Base-by-base conservation (phyloP, 352 stramenopile genomes). In the Stramenopiles sp. region DNA sequence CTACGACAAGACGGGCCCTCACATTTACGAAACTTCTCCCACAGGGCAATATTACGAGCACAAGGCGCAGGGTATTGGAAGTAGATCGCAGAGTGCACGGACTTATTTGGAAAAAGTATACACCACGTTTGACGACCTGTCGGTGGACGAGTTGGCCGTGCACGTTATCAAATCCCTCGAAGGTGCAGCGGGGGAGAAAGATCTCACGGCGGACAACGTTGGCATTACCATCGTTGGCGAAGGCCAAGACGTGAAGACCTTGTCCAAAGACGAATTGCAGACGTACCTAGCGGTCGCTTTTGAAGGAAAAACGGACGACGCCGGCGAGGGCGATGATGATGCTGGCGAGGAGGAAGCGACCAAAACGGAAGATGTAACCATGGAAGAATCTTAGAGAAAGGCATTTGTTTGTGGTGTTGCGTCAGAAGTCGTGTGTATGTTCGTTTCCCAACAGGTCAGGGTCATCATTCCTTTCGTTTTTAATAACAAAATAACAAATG, bases 71-170 rank as follows among this genome's bases (percentile, higher is more conserved):
- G 94, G 94, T 76, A 98, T 99, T 85, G 95, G 95, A 37, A 89
- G 94, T 6, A 83, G 95, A 43, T 95, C 89, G 76, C 94, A 99
- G 84, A 94, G 88, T 68, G 94, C 93, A 43, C 90, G 94, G 79
- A 99, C 95, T 75, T 98, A 99, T 82, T 85, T 99, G 49, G 95
- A 98, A 84, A 98, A 98, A 83, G 90, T 98, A 83, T 95, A 94
- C 78, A 88, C 97, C 74, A 89, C 78, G 68, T 98, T 98, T 79
- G 77, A 81, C 0, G 77, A 80, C 74, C 74, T 74, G 6, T 4
- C 48, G 73, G 49, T 71, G 77, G 94, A 99, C 76, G 92, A 98
- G 74, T 85, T 99, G 69, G 97, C 98, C 78, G 94, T 98, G 81
- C 95, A 99, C 84, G 94, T 92, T 34, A 81, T 99, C 43, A 93